Conservation (phyloP, 805 yeast genomes). For the Saccharomycopsis microspora region DNA sequence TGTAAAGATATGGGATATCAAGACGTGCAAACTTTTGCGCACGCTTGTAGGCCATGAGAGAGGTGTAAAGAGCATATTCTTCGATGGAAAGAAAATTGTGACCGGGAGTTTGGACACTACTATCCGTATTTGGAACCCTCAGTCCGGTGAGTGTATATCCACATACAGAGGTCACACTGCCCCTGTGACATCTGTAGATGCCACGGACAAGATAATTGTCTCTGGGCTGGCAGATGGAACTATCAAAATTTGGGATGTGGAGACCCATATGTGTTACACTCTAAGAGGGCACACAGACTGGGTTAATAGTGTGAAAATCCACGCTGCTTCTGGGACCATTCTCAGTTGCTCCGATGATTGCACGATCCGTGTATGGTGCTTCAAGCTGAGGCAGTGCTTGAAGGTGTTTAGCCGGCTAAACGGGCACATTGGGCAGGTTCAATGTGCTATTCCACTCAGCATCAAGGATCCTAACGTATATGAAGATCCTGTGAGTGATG, state of each 20-base stretch:
- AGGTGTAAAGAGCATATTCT: constrained; percentile 76
- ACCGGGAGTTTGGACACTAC: constrained; percentile 90
- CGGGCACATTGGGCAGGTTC: constrained; percentile 93
- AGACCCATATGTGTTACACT: constrained; percentile 83
- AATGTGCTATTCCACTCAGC: constrained; percentile 78
- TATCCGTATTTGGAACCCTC: constrained; percentile 91
- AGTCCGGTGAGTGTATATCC: constrained; percentile 87
- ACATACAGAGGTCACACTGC: constrained; percentile 90
- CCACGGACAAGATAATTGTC: constrained; percentile 63
- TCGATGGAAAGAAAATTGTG: constrained; percentile 81
- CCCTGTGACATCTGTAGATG: constrained; percentile 77
- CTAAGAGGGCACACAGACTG: constrained; percentile 88
- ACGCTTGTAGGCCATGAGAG: constrained; percentile 82
- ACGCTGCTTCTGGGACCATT: constrained; percentile 63
- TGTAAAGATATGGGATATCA: constrained; percentile 86
- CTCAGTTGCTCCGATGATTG: constrained; percentile 88
- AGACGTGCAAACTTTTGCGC: constrained; percentile 37
- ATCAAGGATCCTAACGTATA: constrained; percentile 42
- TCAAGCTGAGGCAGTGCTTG: constrained; percentile 67
- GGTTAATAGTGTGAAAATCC: constrained; percentile 85
- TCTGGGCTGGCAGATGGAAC: constrained; percentile 91
- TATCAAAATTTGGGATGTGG: constrained; percentile 94
- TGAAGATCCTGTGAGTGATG: constrained; percentile 16
- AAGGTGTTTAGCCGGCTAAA: constrained; percentile 67
- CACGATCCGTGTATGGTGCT: constrained; percentile 92